phyloP scores from a whole-genome alignment of 2,329 filamentous ascomycete species.

The Fusarium multiceps region DNA sequence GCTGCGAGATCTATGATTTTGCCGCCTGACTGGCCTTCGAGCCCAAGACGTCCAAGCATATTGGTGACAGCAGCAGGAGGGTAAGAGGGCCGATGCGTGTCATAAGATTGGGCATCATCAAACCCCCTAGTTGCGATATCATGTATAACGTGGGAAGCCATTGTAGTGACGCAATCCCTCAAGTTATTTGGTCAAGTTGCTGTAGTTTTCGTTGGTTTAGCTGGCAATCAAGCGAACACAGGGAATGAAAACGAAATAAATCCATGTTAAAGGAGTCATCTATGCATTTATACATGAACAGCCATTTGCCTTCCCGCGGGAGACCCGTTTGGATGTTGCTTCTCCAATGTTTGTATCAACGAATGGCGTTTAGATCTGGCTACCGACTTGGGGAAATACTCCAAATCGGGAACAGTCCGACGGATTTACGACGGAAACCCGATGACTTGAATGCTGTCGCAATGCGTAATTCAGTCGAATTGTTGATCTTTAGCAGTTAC shows the following conservation, averaged over 20 bases:
- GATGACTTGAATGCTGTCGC: background rate
- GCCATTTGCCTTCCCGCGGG: conserved; percentile 23
- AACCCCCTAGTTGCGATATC: conserved; percentile 67
- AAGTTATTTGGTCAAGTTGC: background rate
- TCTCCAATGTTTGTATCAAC: conserved; percentile 14
- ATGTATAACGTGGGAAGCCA: conserved; percentile 59
- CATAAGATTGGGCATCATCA: conserved; percentile 71
- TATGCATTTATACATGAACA: conserved; percentile 34
- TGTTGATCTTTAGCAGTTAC: conserved; percentile 19
- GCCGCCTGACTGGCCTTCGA: conserved; percentile 59
- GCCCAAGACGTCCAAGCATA: conserved; percentile 66
- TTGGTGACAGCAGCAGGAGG: conserved; percentile 65
- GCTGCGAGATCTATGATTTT: conserved; percentile 73
- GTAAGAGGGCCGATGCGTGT: conserved; percentile 76
- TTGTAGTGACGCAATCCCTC: conserved; percentile 7
- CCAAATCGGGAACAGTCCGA: conserved; percentile 33
- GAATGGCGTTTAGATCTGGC: conserved; percentile 34
- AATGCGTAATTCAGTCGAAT: conserved; percentile 23
- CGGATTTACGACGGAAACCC: conserved; percentile 36
- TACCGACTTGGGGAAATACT: conserved; percentile 14
- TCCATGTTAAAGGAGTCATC: background rate
- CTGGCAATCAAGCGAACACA: conserved; percentile 3
- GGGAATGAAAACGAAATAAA: background rate
- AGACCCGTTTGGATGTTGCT: background rate
- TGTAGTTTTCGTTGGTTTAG: background rate